Base-by-base conservation (phyloP, 805 yeast genomes). In the Kodamaea kaohsiungensis region DNA sequence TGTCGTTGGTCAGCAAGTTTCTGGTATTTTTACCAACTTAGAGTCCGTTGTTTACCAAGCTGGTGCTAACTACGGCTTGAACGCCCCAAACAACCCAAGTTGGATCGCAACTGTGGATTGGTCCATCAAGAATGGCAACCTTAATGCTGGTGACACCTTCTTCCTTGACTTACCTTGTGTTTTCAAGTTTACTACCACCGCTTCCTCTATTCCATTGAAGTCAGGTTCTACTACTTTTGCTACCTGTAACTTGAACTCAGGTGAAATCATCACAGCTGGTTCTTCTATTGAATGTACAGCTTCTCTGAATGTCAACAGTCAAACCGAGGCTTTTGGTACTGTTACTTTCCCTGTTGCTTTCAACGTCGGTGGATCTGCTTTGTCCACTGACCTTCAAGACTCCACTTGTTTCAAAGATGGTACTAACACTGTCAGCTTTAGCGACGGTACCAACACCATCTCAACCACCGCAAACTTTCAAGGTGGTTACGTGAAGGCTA, bases 61-160 rank as follows among this genome's bases (percentile, higher is more conserved):
- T 3, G 60, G 54, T 19, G 53, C 54, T 15, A 46, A 50, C 58
- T 52, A 46, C 42, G 53, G 27, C 12, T 5, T 18, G 10, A 16
- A 22, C 2, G 43, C 52, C 7, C 54, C 52, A 7, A n/a, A 15
- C 16, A 50, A 39, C 35, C 56, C 56, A 7, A 53, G 52, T 47
- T 62, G 70, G 68, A 46, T 46, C 33, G 66, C 66, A 6, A 49
- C 56, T 0, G 35, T 68, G 7, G 49, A 50, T 6, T 68, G 72
- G 72, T 10, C 33, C 6, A 56, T 68, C 13, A 35, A 50, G 8
- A 62, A 64, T 16, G 2, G 52, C 7, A 45, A 51, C 5, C 59
- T 57, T 1, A n/a, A 17, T 0, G 42, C 71, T 0, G 70, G 69
- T 35, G 73, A 69, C 53, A 66, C 69, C 5, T 69, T 69, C 39